Evolutionary conservation across 2,329 filamentous ascomycete species (phyloP), one percentile per base, ranked within the genome.

Genomic region (Fusarium miscanthi): DNA sequence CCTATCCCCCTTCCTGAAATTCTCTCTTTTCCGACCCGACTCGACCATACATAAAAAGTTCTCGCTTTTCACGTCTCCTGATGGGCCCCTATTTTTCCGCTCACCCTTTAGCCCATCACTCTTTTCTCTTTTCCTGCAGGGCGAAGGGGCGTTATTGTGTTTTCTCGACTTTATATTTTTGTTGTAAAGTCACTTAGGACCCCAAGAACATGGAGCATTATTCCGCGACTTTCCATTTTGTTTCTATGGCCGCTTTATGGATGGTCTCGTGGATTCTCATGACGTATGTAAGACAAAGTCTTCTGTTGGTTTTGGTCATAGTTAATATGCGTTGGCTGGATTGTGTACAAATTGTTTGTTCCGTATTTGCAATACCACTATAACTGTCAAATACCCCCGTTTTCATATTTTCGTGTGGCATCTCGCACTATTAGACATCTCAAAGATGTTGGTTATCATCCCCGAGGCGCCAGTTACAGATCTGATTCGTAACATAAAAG

Each of bases 101-200:
- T 46, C 63, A 45, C 43, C 19, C 21, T 43, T 58, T 56, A 57
- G 49, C 46, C 69, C 57, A 72, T 68, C 67, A 61, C 68, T 37
- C 27, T 57, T 69, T 69, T 59, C 46, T 69, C 69, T 51, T 67
- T 63, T 63, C 70, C 51, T 57, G 70, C 72, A 57, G 52, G 76
- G 71, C 73, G 74, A 78, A 71, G 66, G 63, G 75, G 74, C 62
- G 75, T 76, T 76, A 53, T 65, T 62, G 27, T 63, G 51, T 73
- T 66, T 63, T 49, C 21, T 37, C 35, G 48, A 19, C 38, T 49
- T 45, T 45, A 35, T 42, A 53, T 27, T 58, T 60, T 64, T 53
- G 37, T 65, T 51, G 38, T 43, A 45, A 54, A 49, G 42, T 38
- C 40, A 40, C 41, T 59, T 56, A 48, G 51, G 59, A 59, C 57